These are phyloP conservation scores for Porodaedalea pini DNA, from an alignment of 1,284 basidiomycete genomes.

Conservation along the genomic window DNA sequence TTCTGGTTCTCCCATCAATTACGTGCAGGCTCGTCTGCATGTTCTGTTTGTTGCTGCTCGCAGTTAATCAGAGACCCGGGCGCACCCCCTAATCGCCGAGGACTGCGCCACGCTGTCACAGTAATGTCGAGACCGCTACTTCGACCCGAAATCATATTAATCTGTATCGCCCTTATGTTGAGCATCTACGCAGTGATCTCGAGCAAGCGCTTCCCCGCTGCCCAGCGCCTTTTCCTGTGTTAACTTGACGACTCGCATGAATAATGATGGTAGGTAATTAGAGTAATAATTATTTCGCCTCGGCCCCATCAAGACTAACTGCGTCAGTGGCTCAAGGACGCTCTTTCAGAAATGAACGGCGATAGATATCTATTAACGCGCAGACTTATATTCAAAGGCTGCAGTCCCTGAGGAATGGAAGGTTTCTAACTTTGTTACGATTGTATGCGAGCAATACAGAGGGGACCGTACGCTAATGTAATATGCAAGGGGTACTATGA, in stretches of 20 bases:
- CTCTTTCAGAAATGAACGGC: too few relatives aligned
- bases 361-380: too few relatives aligned
- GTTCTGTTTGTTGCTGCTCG: background rate
- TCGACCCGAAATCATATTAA: background rate
- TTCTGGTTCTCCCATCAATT: background rate
- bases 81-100: too few relatives aligned
- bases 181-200: background rate
- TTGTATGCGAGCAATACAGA: background rate
- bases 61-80: background rate
- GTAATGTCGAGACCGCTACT: background rate
- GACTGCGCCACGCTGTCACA: too few relatives aligned
- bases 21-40: background rate
- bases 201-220: background rate
- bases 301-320: too few relatives aligned
- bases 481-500: background rate
- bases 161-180: background rate
- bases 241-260: too few relatives aligned
- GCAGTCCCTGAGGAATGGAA: too few relatives aligned
- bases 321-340: too few relatives aligned
- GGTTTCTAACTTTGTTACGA: background rate
- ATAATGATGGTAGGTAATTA: too few relatives aligned
- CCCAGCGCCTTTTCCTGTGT: too few relatives aligned
- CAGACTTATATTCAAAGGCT: too few relatives aligned
- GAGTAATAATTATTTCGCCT: too few relatives aligned
- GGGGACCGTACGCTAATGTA: background rate